These are phyloP conservation scores for Euphorbia celastroides DNA, from an alignment of 441 rosid species.

Conservation along the genomic window DNA sequence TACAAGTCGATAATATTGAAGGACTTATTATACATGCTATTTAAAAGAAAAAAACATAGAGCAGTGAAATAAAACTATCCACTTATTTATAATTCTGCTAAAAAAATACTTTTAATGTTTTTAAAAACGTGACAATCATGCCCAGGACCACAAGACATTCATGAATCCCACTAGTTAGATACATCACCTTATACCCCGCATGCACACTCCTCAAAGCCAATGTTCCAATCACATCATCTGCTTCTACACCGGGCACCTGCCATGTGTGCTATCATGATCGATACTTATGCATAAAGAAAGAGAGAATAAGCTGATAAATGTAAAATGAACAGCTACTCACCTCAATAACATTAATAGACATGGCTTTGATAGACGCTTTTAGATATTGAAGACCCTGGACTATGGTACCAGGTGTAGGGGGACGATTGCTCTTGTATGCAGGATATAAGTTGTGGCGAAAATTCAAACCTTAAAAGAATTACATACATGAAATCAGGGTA, in stretches of 20 bases:
- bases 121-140: conserved; percentile 1
- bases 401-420: conserved; percentile 95
- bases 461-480: conserved; percentile 51
- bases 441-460: conserved; percentile 93
- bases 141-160: background rate
- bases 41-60: background rate
- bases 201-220: conserved; percentile 77
- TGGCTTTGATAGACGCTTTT: conserved; percentile 93
- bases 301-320: conserved; percentile 14
- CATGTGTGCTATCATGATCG: conserved; percentile 26
- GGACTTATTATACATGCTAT: background rate
- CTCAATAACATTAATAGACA: conserved; percentile 95
- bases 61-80: background rate
- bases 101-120: background rate
- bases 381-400: conserved; percentile 92
- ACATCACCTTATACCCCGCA: conserved; percentile 69
- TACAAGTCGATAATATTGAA: background rate
- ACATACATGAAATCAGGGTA: background rate
- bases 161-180: conserved; percentile 11
- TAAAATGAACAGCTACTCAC: conserved; percentile 31
- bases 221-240: conserved; percentile 97
- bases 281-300: conserved; percentile 18
- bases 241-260: conserved; percentile 98
- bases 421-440: conserved; percentile 85
- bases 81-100: background rate